Evolutionary conservation across 805 yeast genomes (phyloP), one percentile per base, ranked within the genome.

Genomic region (Suhomyces pyralidae): DNA sequence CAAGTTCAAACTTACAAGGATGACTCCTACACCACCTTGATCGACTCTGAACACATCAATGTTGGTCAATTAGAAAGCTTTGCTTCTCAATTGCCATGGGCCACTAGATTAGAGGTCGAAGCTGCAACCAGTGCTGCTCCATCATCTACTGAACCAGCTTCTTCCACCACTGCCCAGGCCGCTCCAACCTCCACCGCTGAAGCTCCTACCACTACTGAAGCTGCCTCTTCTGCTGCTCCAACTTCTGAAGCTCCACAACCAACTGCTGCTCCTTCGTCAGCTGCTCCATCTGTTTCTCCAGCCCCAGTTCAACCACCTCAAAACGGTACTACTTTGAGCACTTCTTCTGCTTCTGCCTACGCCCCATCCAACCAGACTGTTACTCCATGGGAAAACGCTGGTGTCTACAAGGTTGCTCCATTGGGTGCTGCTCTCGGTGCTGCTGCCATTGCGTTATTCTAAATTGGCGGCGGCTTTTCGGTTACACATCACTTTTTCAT

Each of bases 1-100:
- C 55, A 58, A 48, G 66, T 72, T n/a, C 54, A 54, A 17, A 64
- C 72, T 14, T 72, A 70, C 56, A 65, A 64, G 3, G 74, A 71
- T 54, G 72, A 70, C 54, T 62, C 74, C 14, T 73, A 71, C 57
- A 72, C 77, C 15, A 71, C 78, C 5, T 61, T 67, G 49, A 40
- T 55, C 20, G 48, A 36, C 19, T 44, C 49, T n/a, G 55, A 53
- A 20, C 28, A 38, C 49, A 43, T 55, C 15, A 38, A 55, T 26
- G 53, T 57, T 20, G 25, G 54, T 17, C 43, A 48, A 40, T 25
- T 57, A 14, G 54, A 53, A 47, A 24, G 45, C 20, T 51, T 57
- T 17, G 60, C 56, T 5, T 48, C 56, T 7, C 38, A 34, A 15
- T 51, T 57, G 40, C 60, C 60, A 40, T 57, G 60, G 60, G 44